Base-by-base conservation (phyloP, 2,329 filamentous ascomycete genomes). In the Orbilia brochopaga region DNA sequence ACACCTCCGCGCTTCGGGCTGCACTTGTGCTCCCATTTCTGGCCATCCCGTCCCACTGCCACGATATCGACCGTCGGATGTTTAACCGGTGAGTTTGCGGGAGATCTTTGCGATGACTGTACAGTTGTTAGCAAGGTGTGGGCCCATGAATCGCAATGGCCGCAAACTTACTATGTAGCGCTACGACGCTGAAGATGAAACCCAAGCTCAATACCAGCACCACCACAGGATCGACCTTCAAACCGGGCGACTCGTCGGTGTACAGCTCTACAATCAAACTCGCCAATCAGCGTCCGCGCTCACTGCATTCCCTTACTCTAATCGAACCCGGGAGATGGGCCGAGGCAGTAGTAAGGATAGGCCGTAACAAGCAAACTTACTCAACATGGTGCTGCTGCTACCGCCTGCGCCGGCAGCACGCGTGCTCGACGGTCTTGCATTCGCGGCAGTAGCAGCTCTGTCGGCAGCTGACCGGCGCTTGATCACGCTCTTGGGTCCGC, bases 101-200 rank as follows among this genome's bases (percentile, higher is more conserved):
- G 92, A 95, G 79, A 97, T 83, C 85, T 97, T 97, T 81, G 92
- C 92, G 80, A 97, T 94, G 80, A 97, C 92, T 97, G 75, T 54
- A 63, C 48, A 77, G 74, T 11, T 5, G 19, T 42, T 42, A 76
- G 30, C 62, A 13, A 66, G 46, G 7, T 59, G 15, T 17, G 17
- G 32, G 32, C 77, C 76, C 48, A 67, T 48, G 21, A 6, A 21
- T 46, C 51, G 42, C 42, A 4, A 50, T 44, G 35, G 50, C 3
- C 4, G 2, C 2, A n/a, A 56, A 84, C 91, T 77, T 87, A 97
- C 94, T 92, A 83, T 99, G 94, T 79, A 99, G 85, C 77, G 92
- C 92, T 78, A 99, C 94, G 79, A 99, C 94, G 79, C 90, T 94
- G 84, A 99, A 97, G 82, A 99, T 99, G 82, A 99, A 99, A 74